Conservation (phyloP, 2,329 filamentous ascomycete genomes). For the Fusarium pseudocircinatum region DNA sequence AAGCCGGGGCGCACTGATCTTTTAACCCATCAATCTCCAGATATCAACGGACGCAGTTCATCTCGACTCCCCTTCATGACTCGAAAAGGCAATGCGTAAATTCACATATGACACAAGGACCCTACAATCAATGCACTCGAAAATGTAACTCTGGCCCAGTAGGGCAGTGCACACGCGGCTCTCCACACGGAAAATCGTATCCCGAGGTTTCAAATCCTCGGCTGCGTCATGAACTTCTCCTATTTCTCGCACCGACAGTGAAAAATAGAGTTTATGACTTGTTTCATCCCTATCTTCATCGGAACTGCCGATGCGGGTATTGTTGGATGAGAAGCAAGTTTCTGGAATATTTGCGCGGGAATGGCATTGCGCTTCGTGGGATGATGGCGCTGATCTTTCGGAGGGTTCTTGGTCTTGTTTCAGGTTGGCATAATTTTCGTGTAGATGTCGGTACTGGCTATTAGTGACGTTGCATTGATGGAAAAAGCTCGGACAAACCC, state of each 20-base stretch:
- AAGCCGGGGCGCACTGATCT: not conserved
- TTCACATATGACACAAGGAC: not conserved
- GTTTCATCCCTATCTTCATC: conserved; percentile 4
- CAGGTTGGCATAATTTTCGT: not conserved
- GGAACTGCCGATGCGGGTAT: not conserved
- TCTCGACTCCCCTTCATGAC: not conserved
- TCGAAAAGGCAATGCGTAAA: conserved; percentile 11
- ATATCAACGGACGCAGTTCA: not conserved
- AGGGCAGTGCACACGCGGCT: not conserved
- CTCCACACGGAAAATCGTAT: not conserved
- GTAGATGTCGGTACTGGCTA: not conserved
- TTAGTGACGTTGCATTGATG: not conserved
- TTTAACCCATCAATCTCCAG: not conserved
- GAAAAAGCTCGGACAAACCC: not conserved
- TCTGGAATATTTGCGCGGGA: not conserved
- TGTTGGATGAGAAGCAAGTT: not conserved
- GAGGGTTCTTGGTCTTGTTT: not conserved
- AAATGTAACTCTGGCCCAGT: not conserved
- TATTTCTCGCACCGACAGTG: not conserved
- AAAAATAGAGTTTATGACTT: conserved; percentile 13
- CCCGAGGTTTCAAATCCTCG: conserved; percentile 9
- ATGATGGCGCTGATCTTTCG: not conserved
- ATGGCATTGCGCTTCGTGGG: too few relatives aligned
- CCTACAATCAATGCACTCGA: not conserved
- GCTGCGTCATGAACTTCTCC: not conserved